Base-by-base conservation (phyloP, 495 filamentous ascomycete genomes). In the Poronia punctata region DNA sequence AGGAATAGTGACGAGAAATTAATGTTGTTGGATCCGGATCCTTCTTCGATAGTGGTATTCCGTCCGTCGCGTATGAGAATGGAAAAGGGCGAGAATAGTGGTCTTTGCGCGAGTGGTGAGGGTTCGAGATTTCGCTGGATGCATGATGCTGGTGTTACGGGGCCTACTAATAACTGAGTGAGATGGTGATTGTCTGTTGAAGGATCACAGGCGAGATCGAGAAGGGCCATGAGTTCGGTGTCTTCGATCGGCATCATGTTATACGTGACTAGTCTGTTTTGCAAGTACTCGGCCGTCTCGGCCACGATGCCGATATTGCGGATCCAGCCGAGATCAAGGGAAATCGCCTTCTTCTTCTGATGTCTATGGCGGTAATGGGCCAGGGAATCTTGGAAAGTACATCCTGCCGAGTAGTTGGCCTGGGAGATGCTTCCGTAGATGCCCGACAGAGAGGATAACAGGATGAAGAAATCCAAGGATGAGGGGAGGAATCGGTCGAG, bases 381-480 rank as follows among this genome's bases (percentile, higher is more conserved):
- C 12, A 68, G 52, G 1, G 61, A 57, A 26, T 68, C 71, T 5
- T 70, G 52, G 49, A 66, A 78, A 10, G 67, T 65, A 45, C 74
- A 75, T 10, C 64, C 70, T 2, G 72, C 71, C 6, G 68, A 58
- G 40, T 79, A 79, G 16, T 70, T 70, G 11, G 65, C 56, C 50
- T 80, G 76, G 0, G 64, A 63, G 12, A 53, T 41, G 25, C 49
- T 65, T 1, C 76, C 76, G 15, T 75, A 48, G 1, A 67, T 49
- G n/a, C 64, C 71, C 5, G 68, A 50, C 0, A 72, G 45, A 5
- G 76, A 79, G 21, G 69, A 72, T 5, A 76, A 56, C 15, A 61
- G 54, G 27, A 77, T 48, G 51, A 79, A 78, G 59, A 79, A 79
- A 45, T 78, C 74, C 1, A 79, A 55, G 26, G 21, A 23, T 19